Conservation (phyloP, 1,284 basidiomycete genomes). For the Ustilago hordei region DNA sequence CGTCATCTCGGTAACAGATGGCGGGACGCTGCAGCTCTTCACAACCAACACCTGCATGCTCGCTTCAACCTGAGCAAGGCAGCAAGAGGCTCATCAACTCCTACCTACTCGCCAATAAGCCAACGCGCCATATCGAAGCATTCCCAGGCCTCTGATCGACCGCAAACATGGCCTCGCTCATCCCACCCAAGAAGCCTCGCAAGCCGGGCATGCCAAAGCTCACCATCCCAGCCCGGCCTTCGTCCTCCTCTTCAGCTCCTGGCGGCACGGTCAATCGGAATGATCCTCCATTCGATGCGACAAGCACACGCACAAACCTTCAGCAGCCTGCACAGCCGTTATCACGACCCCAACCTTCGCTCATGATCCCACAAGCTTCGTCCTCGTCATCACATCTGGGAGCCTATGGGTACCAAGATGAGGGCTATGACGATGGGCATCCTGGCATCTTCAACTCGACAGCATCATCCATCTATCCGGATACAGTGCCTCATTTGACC, state of each 20-base stretch:
- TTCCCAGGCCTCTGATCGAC: background rate
- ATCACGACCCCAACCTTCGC: slow-evolving; percentile 38
- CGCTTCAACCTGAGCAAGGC: slow-evolving; percentile 5
- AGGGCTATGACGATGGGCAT: slow-evolving; percentile 54
- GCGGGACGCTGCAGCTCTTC: background rate
- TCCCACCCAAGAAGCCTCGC: slow-evolving; percentile 63
- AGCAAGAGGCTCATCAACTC: background rate
- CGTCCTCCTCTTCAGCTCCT: slow-evolving; percentile 45
- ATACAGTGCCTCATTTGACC: slow-evolving; percentile 56
- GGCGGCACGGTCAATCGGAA: slow-evolving; percentile 21
- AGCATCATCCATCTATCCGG: slow-evolving; percentile 57
- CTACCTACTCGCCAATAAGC: background rate
- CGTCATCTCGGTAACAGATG: background rate
- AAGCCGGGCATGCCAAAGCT: slow-evolving; percentile 67
- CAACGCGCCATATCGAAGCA: background rate
- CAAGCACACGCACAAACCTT: slow-evolving; percentile 7
- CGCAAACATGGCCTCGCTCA: slow-evolving; percentile 58
- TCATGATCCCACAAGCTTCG: slow-evolving; percentile 38
- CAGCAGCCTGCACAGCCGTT: slow-evolving; percentile 20
- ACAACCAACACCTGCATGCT: slow-evolving; percentile 9
- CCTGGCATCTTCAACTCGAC: slow-evolving; percentile 34
- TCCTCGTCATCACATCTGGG: slow-evolving; percentile 30
- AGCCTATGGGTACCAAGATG: slow-evolving; percentile 38
- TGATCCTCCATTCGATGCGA: slow-evolving; percentile 17
- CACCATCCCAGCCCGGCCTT: slow-evolving; percentile 44